Evolutionary conservation across 176 grass and related monocot species (phyloP), one percentile per base, ranked within the genome.

Genomic region (Pontederia paniculata): DNA sequence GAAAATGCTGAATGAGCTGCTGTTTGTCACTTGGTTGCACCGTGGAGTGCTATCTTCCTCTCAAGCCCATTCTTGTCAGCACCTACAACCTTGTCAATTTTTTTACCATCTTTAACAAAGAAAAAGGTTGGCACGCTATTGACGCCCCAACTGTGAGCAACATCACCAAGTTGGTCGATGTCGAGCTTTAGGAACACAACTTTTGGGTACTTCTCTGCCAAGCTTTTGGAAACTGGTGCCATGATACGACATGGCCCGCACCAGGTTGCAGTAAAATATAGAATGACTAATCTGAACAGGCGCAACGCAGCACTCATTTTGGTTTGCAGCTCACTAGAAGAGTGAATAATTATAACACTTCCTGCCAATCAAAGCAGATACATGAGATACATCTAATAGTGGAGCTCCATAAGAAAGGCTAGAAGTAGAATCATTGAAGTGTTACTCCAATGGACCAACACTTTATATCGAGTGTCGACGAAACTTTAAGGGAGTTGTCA

Each of bases 201-300:
- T n/a, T 81, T 65, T 11, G 23, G 57, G 66, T 89, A 64, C 44
- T 78, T 80, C 53, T 84, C 72, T 17, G 85, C 81, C 53, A 89
- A 70, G 62, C 56, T 74, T 62, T 77, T 79, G 65, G 65, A 89
- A 52, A 89, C 51, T 18, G 80, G 85, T 21, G 76, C 76, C 76
- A 89, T 83, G 55, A 80, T 76, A 25, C 77, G 76, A 53, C 85
- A 84, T 8, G 80, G 80, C 1, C 85, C 80, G 48, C 85, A 89
- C 85, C 85, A 89, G 53, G 65, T 77, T 50, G 85, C 80, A 10
- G 76, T 89, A 57, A 89, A 89, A 74, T 89, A 89, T 31, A 84
- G 69, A 54, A 89, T 62, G 2, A 66, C 66, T n/a, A 84, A 59
- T 63, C 61, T 71, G 12, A 59, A 65, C 45, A 75, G 55, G 23